Percentiles rank a stretch among this genome's conserved stretches.
Evolutionary conservation across 371 early-diverging fungal genomes (phyloP).

Genomic region (Apophysomyces variabilis): DNA sequence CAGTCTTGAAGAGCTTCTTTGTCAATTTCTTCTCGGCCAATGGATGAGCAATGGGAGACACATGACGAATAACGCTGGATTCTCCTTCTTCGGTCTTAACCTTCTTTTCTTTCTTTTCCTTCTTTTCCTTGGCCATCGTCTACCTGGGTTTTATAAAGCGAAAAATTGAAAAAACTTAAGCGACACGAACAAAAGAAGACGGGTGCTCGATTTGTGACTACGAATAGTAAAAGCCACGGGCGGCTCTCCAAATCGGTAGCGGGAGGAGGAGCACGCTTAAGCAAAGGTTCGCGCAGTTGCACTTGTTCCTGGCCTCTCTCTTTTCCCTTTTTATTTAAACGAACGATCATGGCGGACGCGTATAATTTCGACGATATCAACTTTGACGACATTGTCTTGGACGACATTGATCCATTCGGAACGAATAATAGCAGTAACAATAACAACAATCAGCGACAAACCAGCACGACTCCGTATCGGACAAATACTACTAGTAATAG

Average conservation of each 20-base stretch:
- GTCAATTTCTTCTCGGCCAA: slow-evolving; percentile 90
- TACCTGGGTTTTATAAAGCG: too few relatives aligned
- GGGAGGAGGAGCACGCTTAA: too few relatives aligned
- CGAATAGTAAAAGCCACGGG: slow-evolving; percentile 7
- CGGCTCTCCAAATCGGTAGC: not conserved
- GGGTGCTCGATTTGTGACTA: not conserved
- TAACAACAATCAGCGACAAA: not conserved
- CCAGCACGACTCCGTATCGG: not conserved
- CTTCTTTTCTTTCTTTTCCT: slow-evolving; percentile 58
- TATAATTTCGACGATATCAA: slow-evolving; percentile 6
- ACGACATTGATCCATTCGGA: slow-evolving; percentile 19
- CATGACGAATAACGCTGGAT: slow-evolving; percentile 32
- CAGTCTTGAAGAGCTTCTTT: slow-evolving; percentile 89
- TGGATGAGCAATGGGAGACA: slow-evolving; percentile 93
- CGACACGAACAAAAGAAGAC: too few relatives aligned
- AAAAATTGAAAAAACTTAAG: too few relatives aligned
- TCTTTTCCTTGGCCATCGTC: slow-evolving; percentile 62
- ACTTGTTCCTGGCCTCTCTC: not conserved
- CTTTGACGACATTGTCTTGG: slow-evolving; percentile 16
- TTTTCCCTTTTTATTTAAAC: not conserved
- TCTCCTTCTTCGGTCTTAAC: slow-evolving; percentile 42
- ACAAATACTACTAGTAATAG: slow-evolving; percentile 5
- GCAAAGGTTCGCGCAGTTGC: not conserved
- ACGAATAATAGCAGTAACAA: slow-evolving; percentile 8
- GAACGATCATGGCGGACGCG: not conserved